Base-by-base conservation (phyloP, 306 rosid species). In the Begonia masoniana region DNA sequence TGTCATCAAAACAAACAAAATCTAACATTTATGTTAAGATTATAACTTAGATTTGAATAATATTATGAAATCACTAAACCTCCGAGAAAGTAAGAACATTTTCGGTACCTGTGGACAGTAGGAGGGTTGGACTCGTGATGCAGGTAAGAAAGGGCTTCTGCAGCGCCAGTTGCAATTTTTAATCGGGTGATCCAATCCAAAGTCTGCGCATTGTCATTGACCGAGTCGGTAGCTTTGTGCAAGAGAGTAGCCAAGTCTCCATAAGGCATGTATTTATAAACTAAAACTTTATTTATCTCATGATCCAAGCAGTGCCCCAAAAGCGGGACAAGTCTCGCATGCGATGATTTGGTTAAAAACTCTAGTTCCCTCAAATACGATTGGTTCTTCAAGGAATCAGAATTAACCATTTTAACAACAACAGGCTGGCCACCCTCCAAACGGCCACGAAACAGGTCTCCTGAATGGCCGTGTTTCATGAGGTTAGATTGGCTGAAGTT, bases 111-210 rank as follows among this genome's bases (percentile, higher is more conserved):
- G 78, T 92, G 99, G 62, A 87, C 84, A 64, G 81, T 68, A 46
- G 99, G 88, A 64, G 96, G 96, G 71, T 54, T 75, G 67, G 85
- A 77, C 48, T 86, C 96, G 24, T 78, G 81, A 70, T 91, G 99
- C 41, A 92, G 73, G 71, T 77, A 52, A 68, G 81, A 62, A 12
- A 92, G 74, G 63, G 77, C 86, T 73, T 92, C 99, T 7, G 99
- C 99, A 62, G 93, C 93, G 62, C 95, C 99, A 12, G 58, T 81
- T 56, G 99, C 99, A 53, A 92, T 83, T 76, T 92, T 92, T 67
- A 81, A 62, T 71, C 99, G 77, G 15, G 94, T 92, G 67, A 92
- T 92, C 99, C 99, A 92, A 76, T 92, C 99, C 47, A 83, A 58
- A 55, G 93, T 83, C 61, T 64, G 77, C 24, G 63, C 61, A 35